A percentile compares a stretch with the other conserved stretches of the same genome.
Evolutionary conservation across 139 green algal genomes (phyloP).

Genomic region (Chlamydomonas sp.): DNA sequence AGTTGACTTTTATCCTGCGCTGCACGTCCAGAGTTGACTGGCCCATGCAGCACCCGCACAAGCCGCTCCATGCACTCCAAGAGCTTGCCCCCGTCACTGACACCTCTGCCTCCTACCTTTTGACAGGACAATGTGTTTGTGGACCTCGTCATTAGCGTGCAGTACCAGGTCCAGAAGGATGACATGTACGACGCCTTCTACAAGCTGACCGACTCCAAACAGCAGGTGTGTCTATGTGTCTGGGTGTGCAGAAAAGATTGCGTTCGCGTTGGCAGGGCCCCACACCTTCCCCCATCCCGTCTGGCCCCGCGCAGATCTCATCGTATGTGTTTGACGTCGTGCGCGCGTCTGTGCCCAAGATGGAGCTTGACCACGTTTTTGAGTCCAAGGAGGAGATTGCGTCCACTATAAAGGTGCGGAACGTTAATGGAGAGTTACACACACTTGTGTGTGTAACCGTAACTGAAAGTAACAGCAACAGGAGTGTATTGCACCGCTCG

Average conservation of each 20-base stretch:
- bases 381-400: conserved; percentile 86
- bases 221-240: no score
- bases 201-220: conserved; percentile 46
- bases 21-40: background rate
- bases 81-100: background rate
- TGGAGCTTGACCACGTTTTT: conserved; percentile 53
- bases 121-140: conserved; percentile 45
- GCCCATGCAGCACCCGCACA: no score
- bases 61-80: background rate
- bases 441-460: no score
- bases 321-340: conserved; percentile 72
- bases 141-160: conserved; percentile 64
- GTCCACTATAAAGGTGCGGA: conserved; percentile 56
- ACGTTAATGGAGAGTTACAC: no score
- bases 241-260: no score
- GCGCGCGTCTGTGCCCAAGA: conserved; percentile 56
- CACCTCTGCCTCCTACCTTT: background rate
- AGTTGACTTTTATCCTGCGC: no score
- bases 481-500: no score
- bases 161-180: conserved; percentile 54
- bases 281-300: conserved; percentile 13
- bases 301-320: no score
- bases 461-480: no score
- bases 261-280: no score
- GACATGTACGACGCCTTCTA: conserved; percentile 75